Base-by-base conservation (phyloP, 768 basidiomycete genomes). In the Termitomyces bulborhizus region DNA sequence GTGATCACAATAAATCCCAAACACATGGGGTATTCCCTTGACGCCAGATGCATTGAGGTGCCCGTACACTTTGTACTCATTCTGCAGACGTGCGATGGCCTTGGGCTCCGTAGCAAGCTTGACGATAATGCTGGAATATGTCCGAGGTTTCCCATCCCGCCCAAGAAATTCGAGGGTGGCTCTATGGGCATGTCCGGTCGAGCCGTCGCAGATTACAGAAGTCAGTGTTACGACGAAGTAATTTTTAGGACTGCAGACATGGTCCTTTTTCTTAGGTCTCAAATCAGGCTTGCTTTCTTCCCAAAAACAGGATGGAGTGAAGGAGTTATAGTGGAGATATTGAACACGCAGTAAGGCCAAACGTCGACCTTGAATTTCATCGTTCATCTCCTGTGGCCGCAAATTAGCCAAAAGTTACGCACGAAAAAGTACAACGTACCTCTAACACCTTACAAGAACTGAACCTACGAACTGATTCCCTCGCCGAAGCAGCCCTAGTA, bases 51-150 rank as follows among this genome's bases (percentile, higher is more conserved):
- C 21, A 9, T 27, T 39, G 2, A 66, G 54, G 24, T 60, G 57
- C 26, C 51, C 11, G 40, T 66, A 62, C 4, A 63, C 60, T 15
- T 29, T 12, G 8, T 51, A 55, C 55, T 67, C 66, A 18, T 63
- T 54, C 1, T 27, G 40, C 44, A 67, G 21, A 21, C 56, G 58
- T 2, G n/a, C 12, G 18, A 46, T 45, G 15, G 58, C 52, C 21
- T 37, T 24, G 5, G 27, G 27, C 4, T 45, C 31, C 27, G 53
- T 53, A 12, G 60, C 59, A 34, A 61, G 21, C 46, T 62, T 62
- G 21, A 58, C 57, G 13, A 60, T 57, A 1, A 57, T 53, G 7
- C 54, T 24, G 3, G 57, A 46, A 26, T 53, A 47, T 7, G 6
- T 24, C 7, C 31, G 36, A 39, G 24, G n/a, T 32, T 54, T 37